A percentile compares a stretch with the other conserved stretches of the same genome.
These are phyloP conservation scores for Trichoderma harzianum DNA, from an alignment of 2,329 filamentous ascomycete genomes.

Conservation along the genomic window DNA sequence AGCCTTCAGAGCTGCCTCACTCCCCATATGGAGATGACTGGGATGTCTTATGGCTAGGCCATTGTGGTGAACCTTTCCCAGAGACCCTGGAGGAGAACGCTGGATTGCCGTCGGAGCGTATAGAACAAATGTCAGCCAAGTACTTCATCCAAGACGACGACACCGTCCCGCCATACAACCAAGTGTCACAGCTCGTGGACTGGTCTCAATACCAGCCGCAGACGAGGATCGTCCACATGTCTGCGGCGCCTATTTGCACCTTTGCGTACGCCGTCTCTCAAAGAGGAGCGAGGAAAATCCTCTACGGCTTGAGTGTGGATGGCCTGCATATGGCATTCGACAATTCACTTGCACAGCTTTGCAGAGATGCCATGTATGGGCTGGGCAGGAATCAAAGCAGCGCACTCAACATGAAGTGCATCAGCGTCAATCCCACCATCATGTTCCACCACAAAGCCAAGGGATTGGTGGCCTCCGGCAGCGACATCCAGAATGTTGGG, in stretches of 20 bases:
- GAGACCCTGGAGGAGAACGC: constrained; percentile 23
- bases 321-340: constrained; percentile 18
- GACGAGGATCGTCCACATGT: constrained; percentile 43
- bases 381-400: not conserved
- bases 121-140: not conserved
- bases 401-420: not conserved
- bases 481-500: constrained; percentile 29
- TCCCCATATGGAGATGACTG: constrained; percentile 48
- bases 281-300: constrained; percentile 38
- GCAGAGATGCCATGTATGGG: not conserved
- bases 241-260: constrained; percentile 40
- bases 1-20: not conserved
- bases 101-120: not conserved
- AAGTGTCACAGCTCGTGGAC: not conserved
- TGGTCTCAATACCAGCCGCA: constrained; percentile 32
- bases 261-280: constrained; percentile 45
- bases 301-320: constrained; percentile 29
- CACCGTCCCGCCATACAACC: not conserved
- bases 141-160: constrained; percentile 3
- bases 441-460: constrained; percentile 7
- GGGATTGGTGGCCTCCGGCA: constrained; percentile 14
- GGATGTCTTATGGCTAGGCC: constrained; percentile 51
- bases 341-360: not conserved
- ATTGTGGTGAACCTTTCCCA: constrained; percentile 38
- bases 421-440: constrained; percentile 1